Base-by-base conservation (phyloP, 2,329 filamentous ascomycete species). In the Cercospora sesami region DNA sequence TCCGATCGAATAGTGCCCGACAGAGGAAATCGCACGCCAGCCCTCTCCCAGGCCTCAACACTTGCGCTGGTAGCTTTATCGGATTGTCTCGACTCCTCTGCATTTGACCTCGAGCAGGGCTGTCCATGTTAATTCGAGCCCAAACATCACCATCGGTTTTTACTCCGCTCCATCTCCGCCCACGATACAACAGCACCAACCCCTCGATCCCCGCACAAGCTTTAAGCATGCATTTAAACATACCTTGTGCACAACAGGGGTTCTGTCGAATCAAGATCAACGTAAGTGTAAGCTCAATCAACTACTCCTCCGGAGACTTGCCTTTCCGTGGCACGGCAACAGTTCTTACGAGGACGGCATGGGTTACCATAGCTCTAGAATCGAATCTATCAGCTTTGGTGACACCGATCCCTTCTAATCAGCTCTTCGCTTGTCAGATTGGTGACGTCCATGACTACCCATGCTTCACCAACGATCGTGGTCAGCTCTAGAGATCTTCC, bases 151-250 rank as follows among this genome's bases (percentile, higher is more conserved):
- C 16, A n/a, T 31, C n/a, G 26, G 39, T 30, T 26, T n/a, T 21
- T n/a, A 26, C 60, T n/a, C 45, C 42, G 30, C 42, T 30, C 26
- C 45, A 31, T 53, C 58, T 51, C 45, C 45, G 45, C 45, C 21
- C 45, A 23, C 18, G 9, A 51, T 14, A 26, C 21, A 23, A 14
- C 45, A 23, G 6, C 10, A 42, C 58, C 42, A 53, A 33, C 18
- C 26, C 51, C 23, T 26, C 30, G 28, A 28, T 39, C 61, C 61
- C 28, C 6, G 48, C 21, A 21, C 42, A 63, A 33, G 28, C 42
- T 26, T 63, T 63, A 63, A 63, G 61, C 61, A 63, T 55, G 61
- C 61, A 63, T 63, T 63, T 63, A 63, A 55, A 55, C 61, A 63
- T 63, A 63, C 61, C 61, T 55, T 53, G 61, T 39, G 28, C 8